These are phyloP conservation scores for Mrakia frigida DNA, from an alignment of 768 basidiomycete species.

Conservation along the genomic window DNA sequence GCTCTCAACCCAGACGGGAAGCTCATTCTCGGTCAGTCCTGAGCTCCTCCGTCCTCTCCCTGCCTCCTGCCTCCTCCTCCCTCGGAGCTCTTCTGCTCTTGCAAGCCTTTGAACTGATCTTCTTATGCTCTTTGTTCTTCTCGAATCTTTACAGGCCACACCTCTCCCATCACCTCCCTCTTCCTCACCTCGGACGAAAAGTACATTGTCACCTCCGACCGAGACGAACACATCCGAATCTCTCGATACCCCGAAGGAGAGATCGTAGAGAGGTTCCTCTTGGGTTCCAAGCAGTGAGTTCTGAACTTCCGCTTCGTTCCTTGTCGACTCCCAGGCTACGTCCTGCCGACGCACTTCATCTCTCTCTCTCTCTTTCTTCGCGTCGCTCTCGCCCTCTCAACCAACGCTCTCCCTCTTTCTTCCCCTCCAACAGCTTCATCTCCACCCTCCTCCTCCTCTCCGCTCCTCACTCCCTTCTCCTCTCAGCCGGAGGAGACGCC, in stretches of 20 bases:
- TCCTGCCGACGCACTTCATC: too few species aligned
- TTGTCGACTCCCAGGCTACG: too few species aligned
- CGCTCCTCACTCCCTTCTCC: slow-evolving; percentile 49
- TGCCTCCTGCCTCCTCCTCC: too few species aligned
- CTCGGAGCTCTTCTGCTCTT: too few species aligned
- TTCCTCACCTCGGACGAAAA: slow-evolving; percentile 59
- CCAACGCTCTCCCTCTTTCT: not conserved
- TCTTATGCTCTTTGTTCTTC: too few species aligned
- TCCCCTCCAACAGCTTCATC: slow-evolving; percentile 57
- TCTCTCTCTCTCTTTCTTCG: too few species aligned
- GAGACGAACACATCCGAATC: slow-evolving; percentile 92
- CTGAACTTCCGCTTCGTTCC: too few species aligned
- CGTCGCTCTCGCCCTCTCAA: too few species aligned
- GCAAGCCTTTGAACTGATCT: too few species aligned
- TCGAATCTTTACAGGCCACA: slow-evolving; percentile 53
- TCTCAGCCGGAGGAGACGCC: slow-evolving; percentile 86
- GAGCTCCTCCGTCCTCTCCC: not conserved
- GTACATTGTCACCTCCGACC: slow-evolving; percentile 79
- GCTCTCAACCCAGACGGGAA: slow-evolving; percentile 44
- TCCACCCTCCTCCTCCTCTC: slow-evolving; percentile 70
- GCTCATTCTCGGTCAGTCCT: slow-evolving; percentile 33
- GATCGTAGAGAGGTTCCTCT: slow-evolving; percentile 76
- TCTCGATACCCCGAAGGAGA: slow-evolving; percentile 85
- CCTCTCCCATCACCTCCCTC: slow-evolving; percentile 73
- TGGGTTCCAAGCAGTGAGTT: slow-evolving; percentile 73